Base-by-base conservation (phyloP, 2,329 filamentous ascomycete genomes). In the Parastagonospora avenae region DNA sequence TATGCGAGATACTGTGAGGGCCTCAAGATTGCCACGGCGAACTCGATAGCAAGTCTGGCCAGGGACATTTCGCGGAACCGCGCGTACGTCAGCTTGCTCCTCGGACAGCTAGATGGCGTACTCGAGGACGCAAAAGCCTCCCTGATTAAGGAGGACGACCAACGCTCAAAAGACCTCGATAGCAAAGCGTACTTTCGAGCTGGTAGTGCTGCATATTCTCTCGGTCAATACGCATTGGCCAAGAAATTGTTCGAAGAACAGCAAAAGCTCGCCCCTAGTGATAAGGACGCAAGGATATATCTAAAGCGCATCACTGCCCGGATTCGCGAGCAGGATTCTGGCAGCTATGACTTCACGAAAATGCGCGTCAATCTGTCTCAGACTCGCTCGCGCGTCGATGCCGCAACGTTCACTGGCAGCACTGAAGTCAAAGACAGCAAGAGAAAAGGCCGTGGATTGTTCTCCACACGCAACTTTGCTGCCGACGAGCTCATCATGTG, bases 401-500 rank as follows among this genome's bases (percentile, higher is more conserved):
- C 73, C 48, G 79, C 78, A 0, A 81, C 76, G 1, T 84, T 74
- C 52, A 69, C 70, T 7, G 68, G 63, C 0, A 73, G 75, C 0
- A 77, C 82, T 1, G 64, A 72, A 37, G 57, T 83, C 0, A 76
- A 71, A 30, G 37, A 62, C 6, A 77, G 78, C 1, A 61, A 65
- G 1, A 75, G 67, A 8, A 71, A 74, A 14, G 82, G 81, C 2
- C 73, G 75, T 2, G 82, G 82, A 0, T 64, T 85, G 0, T 85
- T 84, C 57, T 80, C 78, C 0, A 81, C 76, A 0, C 65, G 70
- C 15, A 58, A 70, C 0, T 78, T 85, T 2, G 70, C 73, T 32
- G 75, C 78, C 0, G 82, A 82, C 0, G 78, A 84, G 3, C 68
- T 84, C 2, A 63, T 85, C 0, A 57, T 85, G 1, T 83, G 80